Conservation (phyloP, 164 flowering plant species). For the Cinnamomum micranthum region DNA sequence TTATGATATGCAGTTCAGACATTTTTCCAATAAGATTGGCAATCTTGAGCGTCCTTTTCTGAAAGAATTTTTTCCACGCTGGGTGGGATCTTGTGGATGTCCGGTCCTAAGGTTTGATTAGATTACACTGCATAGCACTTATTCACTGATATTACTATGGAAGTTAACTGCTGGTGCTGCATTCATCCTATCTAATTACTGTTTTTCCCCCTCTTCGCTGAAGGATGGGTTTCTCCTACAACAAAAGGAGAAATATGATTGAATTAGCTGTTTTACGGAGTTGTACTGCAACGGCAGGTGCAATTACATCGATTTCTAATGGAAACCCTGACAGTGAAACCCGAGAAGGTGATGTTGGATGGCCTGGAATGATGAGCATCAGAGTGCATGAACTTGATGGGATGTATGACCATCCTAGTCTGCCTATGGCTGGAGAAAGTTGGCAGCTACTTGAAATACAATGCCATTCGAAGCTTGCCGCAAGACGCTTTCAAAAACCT, state of each 20-base stretch:
- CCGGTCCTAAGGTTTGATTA: constrained; percentile 71
- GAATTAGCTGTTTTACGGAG: constrained; percentile 83
- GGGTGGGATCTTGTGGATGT: constrained; percentile 92
- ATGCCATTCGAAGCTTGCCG: constrained; percentile 83
- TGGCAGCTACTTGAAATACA: constrained; percentile 90
- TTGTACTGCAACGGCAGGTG: constrained; percentile 59
- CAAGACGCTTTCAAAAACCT: constrained; percentile 75
- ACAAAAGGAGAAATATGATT: constrained; percentile 85
- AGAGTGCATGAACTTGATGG: constrained; percentile 94
- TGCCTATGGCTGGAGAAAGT: constrained; percentile 89
- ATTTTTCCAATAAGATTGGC: constrained; percentile 87
- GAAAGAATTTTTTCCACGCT: constrained; percentile 94
- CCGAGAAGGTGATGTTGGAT: constrained; percentile 71
- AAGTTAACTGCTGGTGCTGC: not conserved
- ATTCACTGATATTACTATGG: constrained; percentile 1
- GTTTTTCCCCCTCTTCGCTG: not conserved
- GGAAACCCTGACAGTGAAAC: constrained; percentile 53
- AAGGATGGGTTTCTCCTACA: constrained; percentile 93
- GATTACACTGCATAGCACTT: not conserved
- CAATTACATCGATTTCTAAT: constrained; percentile 28
- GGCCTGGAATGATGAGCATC: constrained; percentile 99
- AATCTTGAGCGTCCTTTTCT: constrained; percentile 98
- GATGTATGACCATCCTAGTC: constrained; percentile 89
- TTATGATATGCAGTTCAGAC: constrained; percentile 73
- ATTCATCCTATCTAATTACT: not conserved